These are phyloP conservation scores for Ophiocordyceps australis DNA, from an alignment of 2,329 filamentous ascomycete genomes.

Conservation along the genomic window DNA sequence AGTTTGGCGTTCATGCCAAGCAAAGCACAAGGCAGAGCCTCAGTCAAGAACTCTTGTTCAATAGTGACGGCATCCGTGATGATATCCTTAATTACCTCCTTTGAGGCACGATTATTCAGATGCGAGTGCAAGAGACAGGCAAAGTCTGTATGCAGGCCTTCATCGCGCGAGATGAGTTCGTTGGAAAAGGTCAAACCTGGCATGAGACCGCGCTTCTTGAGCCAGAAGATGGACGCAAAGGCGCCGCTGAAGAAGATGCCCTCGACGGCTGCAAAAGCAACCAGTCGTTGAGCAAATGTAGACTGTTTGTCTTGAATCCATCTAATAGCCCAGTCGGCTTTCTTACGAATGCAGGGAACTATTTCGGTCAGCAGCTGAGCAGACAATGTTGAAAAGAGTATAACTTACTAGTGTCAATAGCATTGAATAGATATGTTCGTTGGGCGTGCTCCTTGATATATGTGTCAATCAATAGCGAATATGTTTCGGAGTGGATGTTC, in stretches of 20 bases:
- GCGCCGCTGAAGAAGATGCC: slow-evolving; percentile 99
- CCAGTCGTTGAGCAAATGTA: slow-evolving; percentile 85
- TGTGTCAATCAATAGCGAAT: slow-evolving; percentile 96
- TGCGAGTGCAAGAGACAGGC: slow-evolving; percentile 97
- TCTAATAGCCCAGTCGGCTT: slow-evolving; percentile 90
- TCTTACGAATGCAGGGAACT: slow-evolving; percentile 95
- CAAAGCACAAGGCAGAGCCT: slow-evolving; percentile 79
- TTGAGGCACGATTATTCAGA: slow-evolving; percentile 75
- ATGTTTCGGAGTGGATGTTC: slow-evolving; percentile 99
- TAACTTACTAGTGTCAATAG: slow-evolving; percentile 81
- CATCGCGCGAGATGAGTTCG: slow-evolving; percentile 97
- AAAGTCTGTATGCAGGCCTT: slow-evolving; percentile 98
- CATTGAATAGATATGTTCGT: slow-evolving; percentile 89
- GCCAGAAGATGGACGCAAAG: slow-evolving; percentile 98
- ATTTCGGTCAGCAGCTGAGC: slow-evolving; percentile 5
- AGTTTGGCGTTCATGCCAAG: slow-evolving; percentile 94
- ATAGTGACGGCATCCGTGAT: slow-evolving; percentile 89
- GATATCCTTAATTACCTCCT: slow-evolving; percentile 66
- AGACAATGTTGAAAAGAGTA: not conserved
- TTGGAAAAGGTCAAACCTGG: slow-evolving; percentile 97
- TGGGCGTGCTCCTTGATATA: slow-evolving; percentile 98
- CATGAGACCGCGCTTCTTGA: slow-evolving; percentile 99
- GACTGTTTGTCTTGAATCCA: slow-evolving; percentile 94
- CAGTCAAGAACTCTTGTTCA: slow-evolving; percentile 94
- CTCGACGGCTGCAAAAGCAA: slow-evolving; percentile 94